These are phyloP conservation scores for Cercospora sp. DNA, from an alignment of 2,329 filamentous ascomycete genomes.

Conservation along the genomic window DNA sequence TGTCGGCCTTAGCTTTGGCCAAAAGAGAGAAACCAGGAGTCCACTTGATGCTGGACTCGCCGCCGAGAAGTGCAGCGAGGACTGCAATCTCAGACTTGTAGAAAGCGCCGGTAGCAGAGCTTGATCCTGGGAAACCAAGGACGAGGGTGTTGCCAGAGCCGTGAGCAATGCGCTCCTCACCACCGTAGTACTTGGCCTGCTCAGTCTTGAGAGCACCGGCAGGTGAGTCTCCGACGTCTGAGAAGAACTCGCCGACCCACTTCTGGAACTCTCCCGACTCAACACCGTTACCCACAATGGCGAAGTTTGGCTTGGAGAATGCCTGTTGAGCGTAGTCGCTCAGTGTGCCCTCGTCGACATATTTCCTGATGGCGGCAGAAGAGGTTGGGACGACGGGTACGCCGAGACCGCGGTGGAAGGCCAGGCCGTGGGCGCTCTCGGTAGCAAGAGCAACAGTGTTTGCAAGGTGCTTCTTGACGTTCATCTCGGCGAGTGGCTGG, in stretches of 20 bases:
- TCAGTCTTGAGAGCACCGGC: conserved; percentile 59
- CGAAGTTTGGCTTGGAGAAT: conserved; percentile 88
- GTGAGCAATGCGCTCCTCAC: conserved; percentile 86
- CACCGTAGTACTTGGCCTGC: conserved; percentile 85
- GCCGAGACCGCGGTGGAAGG: conserved; percentile 93
- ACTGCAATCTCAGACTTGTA: conserved; percentile 91
- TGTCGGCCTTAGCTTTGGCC: conserved; percentile 70
- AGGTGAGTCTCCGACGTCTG: conserved; percentile 58
- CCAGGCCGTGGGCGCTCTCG: conserved; percentile 80
- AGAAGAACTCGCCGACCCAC: conserved; percentile 94
- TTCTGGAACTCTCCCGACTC: conserved; percentile 73
- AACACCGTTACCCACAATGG: conserved; percentile 86
- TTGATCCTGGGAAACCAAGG: conserved; percentile 88
- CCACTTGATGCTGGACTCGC: conserved; percentile 93
- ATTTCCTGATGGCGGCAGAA: conserved; percentile 71
- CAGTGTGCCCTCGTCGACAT: conserved; percentile 74
- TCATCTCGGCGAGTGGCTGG: conserved; percentile 70
- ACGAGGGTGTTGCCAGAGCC: conserved; percentile 77
- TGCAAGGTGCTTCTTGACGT: conserved; percentile 70
- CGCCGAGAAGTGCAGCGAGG: conserved; percentile 84
- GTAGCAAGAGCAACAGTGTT: conserved; percentile 69
- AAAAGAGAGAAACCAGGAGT: conserved; percentile 88
- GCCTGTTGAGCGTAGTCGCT: conserved; percentile 73
- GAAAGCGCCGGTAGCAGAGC: conserved; percentile 66
- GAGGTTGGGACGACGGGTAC: conserved; percentile 71